These are phyloP conservation scores for Mortierella sp. DNA, from an alignment of 371 early-diverging fungal genomes.

Conservation along the genomic window DNA sequence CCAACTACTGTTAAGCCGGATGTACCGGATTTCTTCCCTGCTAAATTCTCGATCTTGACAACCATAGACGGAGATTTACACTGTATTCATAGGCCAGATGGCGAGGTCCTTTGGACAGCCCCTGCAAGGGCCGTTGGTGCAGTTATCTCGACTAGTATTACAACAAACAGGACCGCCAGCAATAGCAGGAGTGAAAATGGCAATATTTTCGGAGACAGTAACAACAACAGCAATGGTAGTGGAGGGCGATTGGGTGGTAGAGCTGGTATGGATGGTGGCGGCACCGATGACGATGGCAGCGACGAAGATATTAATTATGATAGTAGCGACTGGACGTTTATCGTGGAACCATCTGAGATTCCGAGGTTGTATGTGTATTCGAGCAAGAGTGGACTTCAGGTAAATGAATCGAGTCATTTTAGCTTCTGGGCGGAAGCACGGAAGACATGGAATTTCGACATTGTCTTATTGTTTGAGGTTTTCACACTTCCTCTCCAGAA, in stretches of 20 bases:
- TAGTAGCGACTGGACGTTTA: constrained; percentile 47
- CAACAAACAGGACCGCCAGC: constrained; percentile 2
- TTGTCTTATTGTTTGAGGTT: neutral
- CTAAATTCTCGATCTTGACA: constrained; percentile 57
- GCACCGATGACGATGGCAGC: neutral
- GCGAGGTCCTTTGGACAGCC: constrained; percentile 67
- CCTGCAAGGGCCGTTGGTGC: constrained; percentile 29
- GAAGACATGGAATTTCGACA: neutral
- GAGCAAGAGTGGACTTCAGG: constrained; percentile 37
- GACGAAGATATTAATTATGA: constrained; percentile 2
- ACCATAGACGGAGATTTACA: constrained; percentile 77
- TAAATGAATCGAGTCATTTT: constrained; percentile 7
- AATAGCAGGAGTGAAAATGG: neutral
- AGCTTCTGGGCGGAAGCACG: no score
- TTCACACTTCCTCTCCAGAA: neutral
- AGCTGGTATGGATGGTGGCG: neutral
- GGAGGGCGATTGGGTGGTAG: neutral
- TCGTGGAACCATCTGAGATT: constrained; percentile 48
- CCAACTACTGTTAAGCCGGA: constrained; percentile 12
- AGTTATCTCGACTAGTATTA: constrained; percentile 43
- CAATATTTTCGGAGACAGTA: no score
- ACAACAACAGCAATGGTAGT: neutral
- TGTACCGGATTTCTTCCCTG: constrained; percentile 38
- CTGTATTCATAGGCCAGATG: constrained; percentile 64
- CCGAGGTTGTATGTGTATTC: constrained; percentile 46